phyloP scores from a whole-genome alignment of 2,329 filamentous ascomycete genomes.

The Hortaea sp. region DNA sequence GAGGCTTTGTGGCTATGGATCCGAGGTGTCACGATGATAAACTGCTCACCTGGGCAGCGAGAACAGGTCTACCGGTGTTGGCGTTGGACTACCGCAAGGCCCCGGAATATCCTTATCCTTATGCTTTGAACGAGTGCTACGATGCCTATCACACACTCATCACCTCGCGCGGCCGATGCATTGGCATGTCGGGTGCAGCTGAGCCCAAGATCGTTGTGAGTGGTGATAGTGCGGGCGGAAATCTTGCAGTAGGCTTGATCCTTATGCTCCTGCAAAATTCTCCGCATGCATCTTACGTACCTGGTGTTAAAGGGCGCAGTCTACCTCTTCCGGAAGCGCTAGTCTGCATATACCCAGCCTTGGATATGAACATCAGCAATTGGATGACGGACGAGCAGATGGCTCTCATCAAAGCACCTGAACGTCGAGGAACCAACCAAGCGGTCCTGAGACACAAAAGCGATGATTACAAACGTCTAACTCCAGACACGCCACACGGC shows the following conservation, averaged over 20 bases:
- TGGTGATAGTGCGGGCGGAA: conserved; percentile 75
- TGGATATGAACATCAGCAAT: conserved; percentile 96
- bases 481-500: conserved; percentile 68
- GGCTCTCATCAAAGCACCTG: conserved; percentile 78
- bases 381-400: conserved; percentile 99
- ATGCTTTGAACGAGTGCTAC: conserved; percentile 78
- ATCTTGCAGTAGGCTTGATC: conserved; percentile 67
- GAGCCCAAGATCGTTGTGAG: conserved; percentile 61
- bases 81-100: conserved; percentile 88
- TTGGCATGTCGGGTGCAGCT: conserved; percentile 59
- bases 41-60: conserved; percentile 82
- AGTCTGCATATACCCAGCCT: conserved; percentile 74
- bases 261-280: conserved; percentile 75
- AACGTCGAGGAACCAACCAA: conserved; percentile 65
- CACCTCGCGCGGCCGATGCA: conserved; percentile 60
- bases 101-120: conserved; percentile 75
- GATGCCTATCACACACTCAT: conserved; percentile 72
- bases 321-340: conserved; percentile 65
- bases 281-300: conserved; percentile 29
- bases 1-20: conserved; percentile 93
- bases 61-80: conserved; percentile 76
- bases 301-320: conserved; percentile 29
- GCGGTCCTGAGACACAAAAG: conserved; percentile 74
- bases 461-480: conserved; percentile 76
- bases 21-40: conserved; percentile 93